Percentiles rank a stretch among this genome's conserved stretches.
Conservation (phyloP, 2,329 filamentous ascomycete species). For the Penicillium hordei region DNA sequence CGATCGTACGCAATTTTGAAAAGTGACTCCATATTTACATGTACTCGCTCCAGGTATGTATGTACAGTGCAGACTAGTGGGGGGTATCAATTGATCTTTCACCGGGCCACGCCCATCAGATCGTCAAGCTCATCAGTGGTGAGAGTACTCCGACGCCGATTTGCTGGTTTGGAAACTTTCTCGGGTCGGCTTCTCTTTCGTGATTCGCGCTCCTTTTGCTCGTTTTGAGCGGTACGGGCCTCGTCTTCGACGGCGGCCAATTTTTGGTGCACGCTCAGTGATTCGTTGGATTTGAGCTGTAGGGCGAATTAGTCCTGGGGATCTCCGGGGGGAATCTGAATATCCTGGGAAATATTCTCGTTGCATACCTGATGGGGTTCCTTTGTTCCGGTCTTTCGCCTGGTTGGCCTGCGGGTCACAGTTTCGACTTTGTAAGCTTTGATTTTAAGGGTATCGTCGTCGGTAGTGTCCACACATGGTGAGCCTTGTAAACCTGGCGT, state of each 20-base stretch:
- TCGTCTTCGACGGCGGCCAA: constrained; percentile 46
- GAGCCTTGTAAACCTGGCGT: constrained; percentile 34
- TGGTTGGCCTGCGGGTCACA: constrained; percentile 31
- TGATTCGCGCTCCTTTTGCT: constrained; percentile 35
- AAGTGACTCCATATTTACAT: constrained; percentile 19
- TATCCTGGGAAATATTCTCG: neutral
- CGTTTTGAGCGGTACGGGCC: constrained; percentile 40
- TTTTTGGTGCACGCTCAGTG: constrained; percentile 44
- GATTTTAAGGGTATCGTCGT: constrained; percentile 36
- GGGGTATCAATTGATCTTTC: constrained; percentile 18
- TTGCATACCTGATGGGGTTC: constrained; percentile 32
- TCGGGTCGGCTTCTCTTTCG: constrained; percentile 37
- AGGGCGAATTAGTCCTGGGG: constrained; percentile 10
- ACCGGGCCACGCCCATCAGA: constrained; percentile 35
- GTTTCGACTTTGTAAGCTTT: constrained; percentile 36
- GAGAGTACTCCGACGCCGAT: constrained; percentile 45
- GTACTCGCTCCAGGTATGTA: constrained; percentile 20
- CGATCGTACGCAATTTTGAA: neutral
- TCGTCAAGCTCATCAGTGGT: constrained; percentile 47
- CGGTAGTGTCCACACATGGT: constrained; percentile 25
- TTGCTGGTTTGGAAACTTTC: constrained; percentile 30
- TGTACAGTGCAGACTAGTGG: constrained; percentile 22
- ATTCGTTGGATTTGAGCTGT: constrained; percentile 19
- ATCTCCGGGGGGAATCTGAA: neutral
- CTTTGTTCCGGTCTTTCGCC: constrained; percentile 30